Conservation (phyloP, 2,329 filamentous ascomycete species). For the Colletotrichum lini region DNA sequence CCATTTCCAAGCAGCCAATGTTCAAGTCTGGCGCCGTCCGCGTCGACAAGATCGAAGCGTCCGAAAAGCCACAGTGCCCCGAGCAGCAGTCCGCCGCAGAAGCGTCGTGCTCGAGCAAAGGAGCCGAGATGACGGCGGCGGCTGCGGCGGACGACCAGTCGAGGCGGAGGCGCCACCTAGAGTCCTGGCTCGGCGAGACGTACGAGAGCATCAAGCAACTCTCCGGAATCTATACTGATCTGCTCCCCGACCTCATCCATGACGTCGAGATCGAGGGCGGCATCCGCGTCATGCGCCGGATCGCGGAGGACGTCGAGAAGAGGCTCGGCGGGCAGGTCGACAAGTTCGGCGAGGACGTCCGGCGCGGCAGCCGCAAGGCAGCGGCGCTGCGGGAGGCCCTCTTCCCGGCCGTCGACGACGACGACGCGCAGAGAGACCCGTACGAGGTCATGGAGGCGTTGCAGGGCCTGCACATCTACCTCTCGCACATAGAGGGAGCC, state of each 20-base stretch:
- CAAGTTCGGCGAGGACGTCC: conserved; percentile 48
- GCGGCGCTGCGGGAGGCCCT: conserved; percentile 46
- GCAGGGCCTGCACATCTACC: conserved; percentile 51
- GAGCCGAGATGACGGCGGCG: conserved; percentile 33
- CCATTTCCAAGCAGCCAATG: conserved; percentile 54
- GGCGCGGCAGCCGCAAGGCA: conserved; percentile 42
- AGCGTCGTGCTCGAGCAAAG: conserved; percentile 21
- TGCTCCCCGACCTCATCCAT: conserved; percentile 47
- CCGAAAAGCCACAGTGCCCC: conserved; percentile 14
- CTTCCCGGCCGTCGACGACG: conserved; percentile 43
- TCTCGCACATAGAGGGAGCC: conserved; percentile 50
- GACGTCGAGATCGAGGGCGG: conserved; percentile 51
- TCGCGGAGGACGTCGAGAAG: conserved; percentile 45
- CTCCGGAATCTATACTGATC: conserved; percentile 45
- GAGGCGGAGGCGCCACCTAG: conserved; percentile 49
- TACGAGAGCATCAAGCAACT: conserved; percentile 48
- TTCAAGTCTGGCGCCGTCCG: conserved; percentile 54
- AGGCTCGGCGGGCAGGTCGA: conserved; percentile 45
- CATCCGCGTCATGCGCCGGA: conserved; percentile 47
- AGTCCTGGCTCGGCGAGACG: conserved; percentile 52
- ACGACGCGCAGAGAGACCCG: conserved; percentile 18
- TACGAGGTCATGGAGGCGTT: conserved; percentile 49
- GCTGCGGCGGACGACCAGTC: conserved; percentile 40
- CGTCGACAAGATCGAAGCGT: conserved; percentile 48
- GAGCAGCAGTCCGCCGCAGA: conserved; percentile 48